A percentile compares a stretch with the other conserved stretches of the same genome.
These are phyloP conservation scores for Myxozyma geophila DNA, from an alignment of 805 yeast species.

Conservation along the genomic window DNA sequence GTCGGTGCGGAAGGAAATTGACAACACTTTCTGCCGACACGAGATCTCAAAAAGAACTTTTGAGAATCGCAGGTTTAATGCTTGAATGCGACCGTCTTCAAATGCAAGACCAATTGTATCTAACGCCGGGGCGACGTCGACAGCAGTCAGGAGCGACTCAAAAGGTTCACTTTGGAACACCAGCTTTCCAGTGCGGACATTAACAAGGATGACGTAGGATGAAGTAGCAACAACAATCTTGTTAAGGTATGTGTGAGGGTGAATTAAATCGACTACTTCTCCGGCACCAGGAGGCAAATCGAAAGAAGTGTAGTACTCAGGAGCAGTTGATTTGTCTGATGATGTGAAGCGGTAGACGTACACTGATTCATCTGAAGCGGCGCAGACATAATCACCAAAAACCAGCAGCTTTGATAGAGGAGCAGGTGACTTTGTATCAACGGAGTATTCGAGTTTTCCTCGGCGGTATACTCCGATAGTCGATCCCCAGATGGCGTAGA, in stretches of 20 bases:
- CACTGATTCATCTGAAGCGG: slow-evolving; percentile 54
- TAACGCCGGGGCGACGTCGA: slow-evolving; percentile 83
- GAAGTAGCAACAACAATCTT: slow-evolving; percentile 67
- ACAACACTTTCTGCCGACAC: slow-evolving; percentile 50
- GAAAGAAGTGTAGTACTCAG: slow-evolving; percentile 70
- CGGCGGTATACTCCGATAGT: slow-evolving; percentile 78
- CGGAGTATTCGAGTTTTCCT: slow-evolving; percentile 63
- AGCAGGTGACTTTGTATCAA: slow-evolving; percentile 48
- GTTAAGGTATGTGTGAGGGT: slow-evolving; percentile 90
- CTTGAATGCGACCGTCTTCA: slow-evolving; percentile 63
- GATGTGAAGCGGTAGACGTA: slow-evolving; percentile 51
- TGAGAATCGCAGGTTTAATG: slow-evolving; percentile 73
- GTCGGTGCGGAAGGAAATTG: slow-evolving; percentile 88
- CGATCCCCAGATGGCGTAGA: slow-evolving; percentile 75
- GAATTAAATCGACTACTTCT: slow-evolving; percentile 67
- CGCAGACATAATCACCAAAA: slow-evolving; percentile 81
- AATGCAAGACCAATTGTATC: slow-evolving; percentile 83
- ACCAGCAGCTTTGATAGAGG: slow-evolving; percentile 51
- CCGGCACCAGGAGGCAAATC: slow-evolving; percentile 68
- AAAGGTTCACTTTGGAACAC: slow-evolving; percentile 57
- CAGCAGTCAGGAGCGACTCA: slow-evolving; percentile 63
- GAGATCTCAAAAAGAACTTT: slow-evolving; percentile 54
- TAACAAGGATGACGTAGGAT: slow-evolving; percentile 52
- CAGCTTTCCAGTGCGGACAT: slow-evolving; percentile 76
- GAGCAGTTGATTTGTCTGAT: slow-evolving; percentile 51